Evolutionary conservation across 2,329 filamentous ascomycete species (phyloP), one percentile per base, ranked within the genome.

Genomic region (Colletotrichum plurivorum): DNA sequence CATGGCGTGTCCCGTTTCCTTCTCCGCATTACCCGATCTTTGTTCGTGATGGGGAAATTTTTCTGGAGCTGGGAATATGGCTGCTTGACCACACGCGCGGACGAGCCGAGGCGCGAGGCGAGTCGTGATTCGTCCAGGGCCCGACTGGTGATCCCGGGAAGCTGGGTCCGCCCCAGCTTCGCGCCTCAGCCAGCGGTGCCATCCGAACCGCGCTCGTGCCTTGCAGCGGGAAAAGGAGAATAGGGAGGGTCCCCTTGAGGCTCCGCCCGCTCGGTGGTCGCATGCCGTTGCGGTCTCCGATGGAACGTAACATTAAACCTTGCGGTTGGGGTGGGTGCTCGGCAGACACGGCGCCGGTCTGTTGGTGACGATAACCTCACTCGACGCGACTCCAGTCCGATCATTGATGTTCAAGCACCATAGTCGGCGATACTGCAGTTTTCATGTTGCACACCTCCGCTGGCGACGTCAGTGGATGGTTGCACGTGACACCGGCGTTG

Each of bases 221-320:
- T 65, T 65, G 46, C 54, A 52, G 51, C 51, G 46, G 45, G 56
- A 15, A 25, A 58, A 31, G 18, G 27, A n/a, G 22, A 18, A 54
- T 15, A 48, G 25, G 18, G 59, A 61, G 20, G 43, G 31, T 48
- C 60, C 27, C 31, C 53, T 36, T 43, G 49, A 64, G 60, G 65
- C 65, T 68, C 60, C 65, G 65, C 65, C 22, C 39, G 41, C 20
- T 16, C 27, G 63, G 41, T 62, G 12, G 56, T 56, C n/a, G 64
- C 59, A 63, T 49, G 54, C 54, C 54, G 49, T 49, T 58, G 13
- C 55, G 45, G 22, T 48, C 48, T 43, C 66, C 54, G 66, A 69
- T 69, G 66, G 61, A 69, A 69, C 66, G 66, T 69, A n/a, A 65
- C 48, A 65, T 65, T 36, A 18, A 43, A n/a, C 20, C 25, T 63